Conservation (phyloP, 768 basidiomycete genomes). For the Tulasnella sp. region DNA sequence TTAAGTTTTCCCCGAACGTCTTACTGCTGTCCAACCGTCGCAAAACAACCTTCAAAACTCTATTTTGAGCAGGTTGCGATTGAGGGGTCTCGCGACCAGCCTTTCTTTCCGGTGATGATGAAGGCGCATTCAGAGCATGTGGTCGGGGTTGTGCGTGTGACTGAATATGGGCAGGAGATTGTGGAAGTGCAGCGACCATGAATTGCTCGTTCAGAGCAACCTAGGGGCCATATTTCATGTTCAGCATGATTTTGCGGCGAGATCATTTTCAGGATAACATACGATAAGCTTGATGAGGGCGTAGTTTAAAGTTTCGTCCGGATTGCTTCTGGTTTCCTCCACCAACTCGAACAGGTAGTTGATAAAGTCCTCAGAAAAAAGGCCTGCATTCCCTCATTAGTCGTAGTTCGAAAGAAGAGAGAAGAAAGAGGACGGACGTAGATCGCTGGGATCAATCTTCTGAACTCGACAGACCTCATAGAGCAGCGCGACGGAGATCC, state of each 20-base stretch:
- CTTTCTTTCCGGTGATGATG: conserved; percentile 11
- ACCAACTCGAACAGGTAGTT: conserved; percentile 87
- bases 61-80: conserved; percentile 36
- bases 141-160: conserved; percentile 12
- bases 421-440: conserved; percentile 42
- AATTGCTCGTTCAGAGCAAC: conserved; percentile 95
- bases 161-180: conserved; percentile 12
- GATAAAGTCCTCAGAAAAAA: conserved; percentile 76
- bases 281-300: conserved; percentile 91
- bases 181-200: conserved; percentile 71
- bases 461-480: conserved; percentile 93
- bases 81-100: conserved; percentile 1
- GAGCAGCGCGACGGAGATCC: conserved; percentile 59
- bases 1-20: conserved; percentile 97
- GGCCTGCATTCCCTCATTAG: conserved; percentile 34
- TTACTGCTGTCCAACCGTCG: conserved; percentile 75
- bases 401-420: not conserved
- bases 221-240: conserved; percentile 31
- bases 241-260: not conserved
- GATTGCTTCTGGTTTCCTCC: conserved; percentile 77
- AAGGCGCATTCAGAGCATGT: conserved; percentile 1
- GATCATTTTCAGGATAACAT: conserved; percentile 24
- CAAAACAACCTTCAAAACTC: conserved; percentile 73
- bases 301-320: conserved; percentile 91
- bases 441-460: conserved; percentile 61